Conservation (phyloP, 371 early-diverging fungal species). For the Apophysomyces trapeziformis region DNA sequence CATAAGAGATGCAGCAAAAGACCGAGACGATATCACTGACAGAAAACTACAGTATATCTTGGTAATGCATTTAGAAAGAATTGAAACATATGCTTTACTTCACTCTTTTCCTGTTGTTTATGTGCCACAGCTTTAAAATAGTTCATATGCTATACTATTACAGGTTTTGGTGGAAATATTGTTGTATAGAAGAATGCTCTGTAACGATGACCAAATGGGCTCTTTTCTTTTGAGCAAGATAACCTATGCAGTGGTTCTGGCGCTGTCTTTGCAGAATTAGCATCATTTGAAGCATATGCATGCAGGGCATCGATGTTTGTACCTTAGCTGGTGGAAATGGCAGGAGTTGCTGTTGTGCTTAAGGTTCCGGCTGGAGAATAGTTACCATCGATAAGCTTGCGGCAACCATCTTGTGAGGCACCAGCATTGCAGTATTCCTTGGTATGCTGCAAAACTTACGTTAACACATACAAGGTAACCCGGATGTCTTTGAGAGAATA, state of each 20-base stretch:
- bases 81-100: background rate
- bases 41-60: too few species aligned
- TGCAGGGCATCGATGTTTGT: background rate
- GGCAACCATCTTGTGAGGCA: conserved; percentile 49
- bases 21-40: too few species aligned
- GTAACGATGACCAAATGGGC: too few species aligned
- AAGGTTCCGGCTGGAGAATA: conserved; percentile 19
- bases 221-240: too few species aligned
- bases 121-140: conserved; percentile 1
- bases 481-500: too few species aligned
- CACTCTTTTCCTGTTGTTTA: background rate
- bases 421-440: conserved; percentile 38
- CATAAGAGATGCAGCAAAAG: too few species aligned
- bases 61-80: too few species aligned
- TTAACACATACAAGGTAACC: too few species aligned
- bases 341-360: conserved; percentile 16
- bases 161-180: background rate
- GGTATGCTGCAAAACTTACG: conserved; percentile 14
- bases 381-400: conserved; percentile 47
- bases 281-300: too few species aligned
- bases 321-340: background rate
- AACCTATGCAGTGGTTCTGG: background rate
- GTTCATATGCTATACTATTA: background rate
- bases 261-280: background rate
- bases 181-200: too few species aligned